Conservation (phyloP, 306 rosid genomes). For the Urtica urens region DNA sequence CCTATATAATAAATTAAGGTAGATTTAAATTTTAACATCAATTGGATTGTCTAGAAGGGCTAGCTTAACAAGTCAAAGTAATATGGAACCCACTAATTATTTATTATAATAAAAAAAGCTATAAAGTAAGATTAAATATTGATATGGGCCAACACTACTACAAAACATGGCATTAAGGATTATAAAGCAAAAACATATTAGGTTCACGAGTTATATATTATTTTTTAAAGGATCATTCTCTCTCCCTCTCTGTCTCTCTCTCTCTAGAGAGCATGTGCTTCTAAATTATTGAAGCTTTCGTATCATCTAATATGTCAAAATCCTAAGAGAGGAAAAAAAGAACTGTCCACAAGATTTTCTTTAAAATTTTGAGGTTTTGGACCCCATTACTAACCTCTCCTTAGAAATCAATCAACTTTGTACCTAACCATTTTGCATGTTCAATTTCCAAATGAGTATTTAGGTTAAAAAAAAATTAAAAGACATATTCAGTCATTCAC, state of each 20-base stretch:
- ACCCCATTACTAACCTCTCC: conserved; percentile 22
- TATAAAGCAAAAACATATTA: conserved; percentile 28
- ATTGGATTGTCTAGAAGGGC: neutral
- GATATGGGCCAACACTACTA: conserved; percentile 34
- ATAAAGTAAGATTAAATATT: conserved; percentile 27
- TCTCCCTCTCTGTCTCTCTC: no score
- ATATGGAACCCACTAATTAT: conserved; percentile 14
- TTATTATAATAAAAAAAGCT: conserved; percentile 15
- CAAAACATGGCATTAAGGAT: no score
- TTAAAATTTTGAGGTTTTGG: conserved; percentile 16
- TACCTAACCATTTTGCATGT: conserved; percentile 20
- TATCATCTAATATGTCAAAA: conserved; percentile 44
- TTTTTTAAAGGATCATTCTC: conserved; percentile 20
- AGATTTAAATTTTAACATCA: neutral
- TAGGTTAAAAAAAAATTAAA: neutral
- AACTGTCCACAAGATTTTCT: conserved; percentile 5
- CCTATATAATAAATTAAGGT: neutral
- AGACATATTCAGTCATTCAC: no score
- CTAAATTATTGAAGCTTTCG: conserved; percentile 48
- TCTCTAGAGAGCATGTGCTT: conserved; percentile 53
- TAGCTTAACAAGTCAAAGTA: conserved; percentile 26
- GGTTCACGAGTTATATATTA: conserved; percentile 21
- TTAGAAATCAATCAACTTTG: conserved; percentile 24
- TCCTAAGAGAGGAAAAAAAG: conserved; percentile 26
- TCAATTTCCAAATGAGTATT: conserved; percentile 3